Evolutionary conservation across 805 yeast genomes (phyloP).

Genomic region (Candida schatavii): DNA sequence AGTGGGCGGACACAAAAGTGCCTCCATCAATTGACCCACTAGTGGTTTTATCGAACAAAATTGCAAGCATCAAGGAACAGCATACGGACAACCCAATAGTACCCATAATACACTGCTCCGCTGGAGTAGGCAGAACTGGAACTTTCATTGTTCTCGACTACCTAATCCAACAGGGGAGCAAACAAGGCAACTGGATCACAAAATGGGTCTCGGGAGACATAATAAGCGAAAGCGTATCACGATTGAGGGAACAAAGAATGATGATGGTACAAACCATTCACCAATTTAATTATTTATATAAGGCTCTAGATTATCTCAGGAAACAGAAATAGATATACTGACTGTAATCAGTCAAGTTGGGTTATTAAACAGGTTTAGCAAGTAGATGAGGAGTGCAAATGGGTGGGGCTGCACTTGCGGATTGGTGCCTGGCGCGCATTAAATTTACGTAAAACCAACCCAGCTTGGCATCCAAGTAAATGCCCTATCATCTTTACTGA

Average conservation of each 20-base stretch:
- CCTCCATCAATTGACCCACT: slow-evolving; percentile 36
- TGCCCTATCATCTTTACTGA: too few species aligned
- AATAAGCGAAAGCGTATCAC: slow-evolving; percentile 24
- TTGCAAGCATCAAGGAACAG: slow-evolving; percentile 11
- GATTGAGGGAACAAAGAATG: slow-evolving; percentile 32
- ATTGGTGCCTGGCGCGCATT: too few species aligned
- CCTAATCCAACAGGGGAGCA: slow-evolving; percentile 13
- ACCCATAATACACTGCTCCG: slow-evolving; percentile 44
- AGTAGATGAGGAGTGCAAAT: too few species aligned
- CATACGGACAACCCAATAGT: slow-evolving; percentile 6
- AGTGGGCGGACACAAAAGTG: slow-evolving; percentile 45
- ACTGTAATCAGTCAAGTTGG: neutral
- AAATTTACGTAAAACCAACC: too few species aligned
- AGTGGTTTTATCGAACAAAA: slow-evolving; percentile 17
- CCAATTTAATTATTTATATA: slow-evolving; percentile 37
- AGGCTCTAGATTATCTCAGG: slow-evolving; percentile 13
- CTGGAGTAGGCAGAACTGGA: slow-evolving; percentile 49
- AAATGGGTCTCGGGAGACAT: slow-evolving; percentile 18
- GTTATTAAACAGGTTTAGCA: neutral
- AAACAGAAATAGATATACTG: neutral
- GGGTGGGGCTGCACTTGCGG: too few species aligned
- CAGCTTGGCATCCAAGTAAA: too few species aligned
- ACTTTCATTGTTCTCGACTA: slow-evolving; percentile 38
- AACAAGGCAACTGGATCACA: slow-evolving; percentile 7
- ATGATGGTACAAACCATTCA: slow-evolving; percentile 44